These are phyloP conservation scores for Neurospora discreta DNA, from an alignment of 495 filamentous ascomycete species.

Conservation along the genomic window DNA sequence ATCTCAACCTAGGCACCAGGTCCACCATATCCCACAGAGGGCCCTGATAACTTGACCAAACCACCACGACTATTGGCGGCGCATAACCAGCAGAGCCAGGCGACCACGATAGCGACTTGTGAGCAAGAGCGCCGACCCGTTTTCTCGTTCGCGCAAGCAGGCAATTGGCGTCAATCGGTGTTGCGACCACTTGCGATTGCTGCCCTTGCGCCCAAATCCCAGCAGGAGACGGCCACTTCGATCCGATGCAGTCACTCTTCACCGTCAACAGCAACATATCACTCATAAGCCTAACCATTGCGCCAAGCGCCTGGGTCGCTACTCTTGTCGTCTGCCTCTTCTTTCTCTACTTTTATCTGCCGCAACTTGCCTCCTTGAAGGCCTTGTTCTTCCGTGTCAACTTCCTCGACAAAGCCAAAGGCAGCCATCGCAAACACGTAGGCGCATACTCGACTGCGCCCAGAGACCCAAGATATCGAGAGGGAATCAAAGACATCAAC, in stretches of 20 bases:
- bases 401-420: neutral
- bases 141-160: neutral
- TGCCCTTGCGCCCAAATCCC: neutral
- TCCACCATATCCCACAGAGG: neutral
- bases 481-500: neutral
- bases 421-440: neutral
- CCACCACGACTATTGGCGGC: neutral
- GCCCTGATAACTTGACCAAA: neutral
- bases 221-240: neutral
- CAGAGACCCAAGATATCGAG: neutral
- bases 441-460: neutral
- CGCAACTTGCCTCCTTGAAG: constrained; percentile 9
- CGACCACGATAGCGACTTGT: neutral
- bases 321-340: constrained; percentile 39
- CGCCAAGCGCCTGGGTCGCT: constrained; percentile 41
- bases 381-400: constrained; percentile 4
- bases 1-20: neutral
- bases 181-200: neutral
- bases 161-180: neutral
- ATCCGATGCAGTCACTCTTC: constrained; percentile 37
- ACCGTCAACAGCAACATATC: constrained; percentile 44
- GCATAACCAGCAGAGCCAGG: neutral
- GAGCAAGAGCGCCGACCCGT: neutral
- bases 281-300: constrained; percentile 41
- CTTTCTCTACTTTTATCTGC: constrained; percentile 40